Evolutionary conservation across 2,329 filamentous ascomycete species (phyloP).

Genomic region (Aspergillus alliaceus): DNA sequence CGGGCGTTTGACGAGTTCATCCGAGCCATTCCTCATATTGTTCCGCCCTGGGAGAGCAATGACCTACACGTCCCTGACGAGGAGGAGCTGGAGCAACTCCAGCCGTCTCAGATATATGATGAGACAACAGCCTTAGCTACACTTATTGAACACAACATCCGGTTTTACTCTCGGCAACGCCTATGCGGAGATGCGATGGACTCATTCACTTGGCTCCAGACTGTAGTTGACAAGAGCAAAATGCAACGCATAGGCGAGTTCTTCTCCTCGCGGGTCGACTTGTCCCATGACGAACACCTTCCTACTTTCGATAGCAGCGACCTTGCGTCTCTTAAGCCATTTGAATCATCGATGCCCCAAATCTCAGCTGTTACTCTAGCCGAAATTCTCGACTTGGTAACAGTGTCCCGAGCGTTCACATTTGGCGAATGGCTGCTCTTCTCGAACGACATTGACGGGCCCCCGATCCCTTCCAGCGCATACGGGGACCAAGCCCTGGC

Average conservation of each 20-base stretch:
- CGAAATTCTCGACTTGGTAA: conserved; percentile 52
- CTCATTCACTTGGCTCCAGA: conserved; percentile 33
- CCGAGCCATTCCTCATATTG: conserved; percentile 30
- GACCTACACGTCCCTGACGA: conserved; percentile 17
- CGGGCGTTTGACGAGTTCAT: conserved; percentile 42
- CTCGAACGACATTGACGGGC: conserved; percentile 54
- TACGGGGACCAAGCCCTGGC: conserved; percentile 52
- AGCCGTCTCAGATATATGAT: conserved; percentile 31
- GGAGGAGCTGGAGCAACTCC: conserved; percentile 22
- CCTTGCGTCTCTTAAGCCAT: conserved; percentile 16
- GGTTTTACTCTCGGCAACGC: conserved; percentile 22
- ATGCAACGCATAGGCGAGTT: conserved; percentile 34
- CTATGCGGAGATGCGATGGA: conserved; percentile 30
- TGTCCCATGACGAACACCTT: conserved; percentile 11
- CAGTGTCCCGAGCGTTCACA: conserved; percentile 46
- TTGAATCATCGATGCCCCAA: conserved; percentile 34
- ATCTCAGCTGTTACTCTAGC: conserved; percentile 51
- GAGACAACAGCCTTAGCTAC: conserved; percentile 34
- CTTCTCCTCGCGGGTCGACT: conserved; percentile 27
- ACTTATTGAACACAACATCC: conserved; percentile 34
- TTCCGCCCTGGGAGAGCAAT: conserved; percentile 33
- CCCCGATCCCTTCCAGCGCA: conserved; percentile 47
- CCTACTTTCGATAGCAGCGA: conserved; percentile 19
- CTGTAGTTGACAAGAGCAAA: conserved; percentile 37
- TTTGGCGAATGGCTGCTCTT: conserved; percentile 57